Conservation (phyloP, 371 early-diverging fungal species). For the Mortierella sp. region DNA sequence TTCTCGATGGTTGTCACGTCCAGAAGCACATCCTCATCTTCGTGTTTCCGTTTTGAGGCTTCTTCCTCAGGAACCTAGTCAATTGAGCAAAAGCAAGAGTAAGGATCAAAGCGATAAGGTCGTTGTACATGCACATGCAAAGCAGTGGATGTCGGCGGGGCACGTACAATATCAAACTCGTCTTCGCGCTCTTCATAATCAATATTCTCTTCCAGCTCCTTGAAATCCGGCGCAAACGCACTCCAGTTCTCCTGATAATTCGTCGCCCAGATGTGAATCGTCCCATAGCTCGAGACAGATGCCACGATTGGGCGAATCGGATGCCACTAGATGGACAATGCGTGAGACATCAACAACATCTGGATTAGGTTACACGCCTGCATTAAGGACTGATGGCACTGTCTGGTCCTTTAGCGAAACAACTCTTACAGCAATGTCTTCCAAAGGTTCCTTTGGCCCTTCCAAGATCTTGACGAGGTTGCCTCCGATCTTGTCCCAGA, state of each 20-base stretch:
- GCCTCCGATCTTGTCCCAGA: constrained; percentile 89
- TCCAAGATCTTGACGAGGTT: constrained; percentile 90
- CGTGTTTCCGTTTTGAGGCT: constrained; percentile 58
- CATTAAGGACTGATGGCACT: too few species aligned
- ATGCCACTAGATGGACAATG: constrained; percentile 77
- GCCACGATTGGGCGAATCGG: constrained; percentile 87
- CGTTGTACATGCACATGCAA: too few species aligned
- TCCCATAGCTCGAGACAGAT: constrained; percentile 84
- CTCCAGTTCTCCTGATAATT: constrained; percentile 89
- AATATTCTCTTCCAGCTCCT: constrained; percentile 89
- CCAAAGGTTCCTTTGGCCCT: constrained; percentile 89
- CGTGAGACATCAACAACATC: not conserved
- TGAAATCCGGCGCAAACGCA: constrained; percentile 93
- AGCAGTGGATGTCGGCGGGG: too few species aligned
- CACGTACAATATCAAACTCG: constrained; percentile 88
- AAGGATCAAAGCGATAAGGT: not conserved
- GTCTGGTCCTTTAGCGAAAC: not conserved
- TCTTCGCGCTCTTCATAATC: constrained; percentile 94
- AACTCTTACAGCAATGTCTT: constrained; percentile 80
- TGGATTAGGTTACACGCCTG: too few species aligned
- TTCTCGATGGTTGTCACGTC: constrained; percentile 73
- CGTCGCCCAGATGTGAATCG: constrained; percentile 90
- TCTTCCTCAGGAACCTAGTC: constrained; percentile 63
- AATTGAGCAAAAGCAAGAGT: too few species aligned
- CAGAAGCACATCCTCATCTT: constrained; percentile 66